phyloP scores from a whole-genome alignment of 352 stramenopile genomes.

The Globisporangium lucens region DNA sequence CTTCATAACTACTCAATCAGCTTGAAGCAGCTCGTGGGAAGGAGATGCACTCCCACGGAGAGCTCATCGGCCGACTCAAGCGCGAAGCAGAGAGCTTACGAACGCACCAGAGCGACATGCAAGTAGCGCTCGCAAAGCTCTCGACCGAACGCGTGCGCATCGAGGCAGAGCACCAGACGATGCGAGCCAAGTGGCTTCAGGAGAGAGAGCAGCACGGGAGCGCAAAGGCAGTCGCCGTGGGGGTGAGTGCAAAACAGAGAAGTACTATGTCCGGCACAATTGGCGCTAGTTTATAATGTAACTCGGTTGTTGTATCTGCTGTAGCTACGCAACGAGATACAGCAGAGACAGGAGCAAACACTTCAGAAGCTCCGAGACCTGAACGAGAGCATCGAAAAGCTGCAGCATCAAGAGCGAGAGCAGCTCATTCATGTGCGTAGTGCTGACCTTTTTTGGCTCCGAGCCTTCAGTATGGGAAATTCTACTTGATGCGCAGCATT shows the following conservation, averaged over 20 bases:
- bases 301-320: not conserved
- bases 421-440: constrained; percentile 8
- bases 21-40: constrained; percentile 39
- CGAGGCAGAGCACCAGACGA: constrained; percentile 30
- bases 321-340: constrained; percentile 11
- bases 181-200: constrained; percentile 16
- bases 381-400: not conserved
- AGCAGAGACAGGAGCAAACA: constrained; percentile 18
- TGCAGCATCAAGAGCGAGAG: constrained; percentile 3
- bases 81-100: constrained; percentile 23
- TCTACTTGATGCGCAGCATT: too few species aligned
- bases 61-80: constrained; percentile 34
- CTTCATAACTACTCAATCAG: not conserved
- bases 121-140: constrained; percentile 37
- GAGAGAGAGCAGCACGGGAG: constrained; percentile 14
- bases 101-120: constrained; percentile 31
- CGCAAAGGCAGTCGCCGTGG: not conserved
- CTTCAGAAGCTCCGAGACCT: constrained; percentile 15
- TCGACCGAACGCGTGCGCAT: constrained; percentile 40
- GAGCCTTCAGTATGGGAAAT: not conserved
- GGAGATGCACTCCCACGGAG: constrained; percentile 48
- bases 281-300: too few species aligned
- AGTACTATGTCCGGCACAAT: too few species aligned
- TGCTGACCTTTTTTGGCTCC: not conserved
- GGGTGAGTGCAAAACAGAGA: too few species aligned